Conservation (phyloP, 257 asterid genomes). For the Anisodus tanguticus region DNA sequence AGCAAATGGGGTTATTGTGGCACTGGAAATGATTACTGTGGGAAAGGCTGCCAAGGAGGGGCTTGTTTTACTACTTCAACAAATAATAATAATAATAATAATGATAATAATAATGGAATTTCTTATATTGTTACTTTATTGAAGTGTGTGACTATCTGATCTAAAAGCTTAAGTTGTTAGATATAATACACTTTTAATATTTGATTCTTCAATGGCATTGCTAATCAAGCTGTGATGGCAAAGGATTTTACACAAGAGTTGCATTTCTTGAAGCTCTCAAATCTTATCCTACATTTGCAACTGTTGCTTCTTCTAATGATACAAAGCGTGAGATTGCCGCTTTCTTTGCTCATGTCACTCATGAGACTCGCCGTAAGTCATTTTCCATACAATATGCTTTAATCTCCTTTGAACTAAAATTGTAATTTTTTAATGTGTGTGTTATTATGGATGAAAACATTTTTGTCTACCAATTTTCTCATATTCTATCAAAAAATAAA, state of each 20-base stretch:
- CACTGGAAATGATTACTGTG: constrained; percentile 45
- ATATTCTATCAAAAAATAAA: no score
- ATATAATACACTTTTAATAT: no score
- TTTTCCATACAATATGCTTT: no score
- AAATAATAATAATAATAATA: constrained; percentile 7
- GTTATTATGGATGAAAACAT: no score
- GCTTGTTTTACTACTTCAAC: constrained; percentile 28
- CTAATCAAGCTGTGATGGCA: constrained; percentile 49
- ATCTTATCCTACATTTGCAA: constrained; percentile 48
- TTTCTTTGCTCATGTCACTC: constrained; percentile 60
- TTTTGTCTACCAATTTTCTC: no score
- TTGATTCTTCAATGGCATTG: constrained; percentile 41
- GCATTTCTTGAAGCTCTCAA: constrained; percentile 49
- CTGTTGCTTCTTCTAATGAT: constrained; percentile 36
- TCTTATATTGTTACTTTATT: constrained; percentile 27
- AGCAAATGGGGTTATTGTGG: constrained; percentile 55
- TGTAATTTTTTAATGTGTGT: no score
- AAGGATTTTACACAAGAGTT: constrained; percentile 48
- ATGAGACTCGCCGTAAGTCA: constrained; percentile 51
- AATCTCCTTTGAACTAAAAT: no score
- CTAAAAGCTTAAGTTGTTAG: no score
- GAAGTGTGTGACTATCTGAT: no score
- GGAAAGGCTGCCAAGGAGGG: constrained; percentile 54
- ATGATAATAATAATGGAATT: constrained; percentile 23
- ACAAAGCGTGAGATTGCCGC: constrained; percentile 60